Base-by-base conservation (phyloP, 192 early-diverging fungal genomes). In the Coemansia erecta region DNA sequence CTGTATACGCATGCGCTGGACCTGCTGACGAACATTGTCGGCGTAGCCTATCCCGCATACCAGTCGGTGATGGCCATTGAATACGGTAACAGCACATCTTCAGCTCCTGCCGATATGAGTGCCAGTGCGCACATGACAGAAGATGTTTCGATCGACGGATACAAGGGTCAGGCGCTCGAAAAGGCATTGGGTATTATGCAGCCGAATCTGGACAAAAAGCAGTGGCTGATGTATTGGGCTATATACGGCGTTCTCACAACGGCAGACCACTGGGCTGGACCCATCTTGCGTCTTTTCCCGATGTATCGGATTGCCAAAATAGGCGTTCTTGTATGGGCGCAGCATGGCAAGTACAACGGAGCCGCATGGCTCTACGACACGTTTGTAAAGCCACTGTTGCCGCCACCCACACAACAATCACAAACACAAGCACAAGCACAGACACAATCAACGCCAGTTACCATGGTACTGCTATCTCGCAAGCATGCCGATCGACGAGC, bases 211-310 rank as follows among this genome's bases (percentile, higher is more conserved):
- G 61, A 71, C 53, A 77, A 71, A 48, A 77, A 77, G 57, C 74
- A 77, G 58, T 77, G 74, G 74, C 64, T 77, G 22, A 77, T 70
- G 74, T 77, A 77, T 19, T 77, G 74, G 74, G 58, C 74, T 19
- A 71, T 77, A 39, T 77, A 70, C 31, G 74, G 74, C 37, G 60
- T 71, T 13, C 61, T 77, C 17, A 77, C 74, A 31, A 77, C 74
- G 0, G 74, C 74, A 2, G 74, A 77, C 55, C 74, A 77, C 58
- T 77, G 74, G 74, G 74, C 73, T 0, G 73, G 73, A 4, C 64
- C 73, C 11, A 70, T 77, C 46, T 54, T 77, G 47, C 60, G 64
- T 11, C 60, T 77, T 46, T 77, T 77, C n/a, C 73, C 73, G 11
- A 63, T 77, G 68, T 77, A 77, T 43, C 64, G 73, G 33, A 18